Conservation (phyloP, 768 basidiomycete species). For the Suillus cothurnatus region DNA sequence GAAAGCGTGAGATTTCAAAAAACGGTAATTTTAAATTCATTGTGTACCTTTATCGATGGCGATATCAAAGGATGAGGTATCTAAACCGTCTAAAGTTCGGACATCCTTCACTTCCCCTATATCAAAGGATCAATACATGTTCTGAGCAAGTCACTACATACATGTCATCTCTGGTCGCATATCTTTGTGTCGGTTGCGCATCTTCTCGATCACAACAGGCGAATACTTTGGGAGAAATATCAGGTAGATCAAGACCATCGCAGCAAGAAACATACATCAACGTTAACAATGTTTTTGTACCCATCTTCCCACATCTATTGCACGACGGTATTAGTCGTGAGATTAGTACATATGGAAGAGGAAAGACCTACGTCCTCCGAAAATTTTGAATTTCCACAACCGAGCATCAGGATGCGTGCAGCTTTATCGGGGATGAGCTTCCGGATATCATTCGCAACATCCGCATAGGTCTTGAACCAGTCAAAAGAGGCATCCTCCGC, state of each 20-base stretch:
- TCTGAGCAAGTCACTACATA: slow-evolving; percentile 47
- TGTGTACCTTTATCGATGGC: slow-evolving; percentile 77
- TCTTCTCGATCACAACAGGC: slow-evolving; percentile 69
- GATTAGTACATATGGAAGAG: background rate
- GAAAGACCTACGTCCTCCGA: slow-evolving; percentile 65
- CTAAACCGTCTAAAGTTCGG: slow-evolving; percentile 58
- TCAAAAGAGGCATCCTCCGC: slow-evolving; percentile 65
- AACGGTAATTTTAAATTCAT: background rate
- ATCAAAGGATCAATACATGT: background rate
- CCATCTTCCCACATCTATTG: slow-evolving; percentile 85
- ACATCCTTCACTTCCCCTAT: slow-evolving; percentile 88
- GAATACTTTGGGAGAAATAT: slow-evolving; percentile 58
- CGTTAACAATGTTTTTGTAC: slow-evolving; percentile 77
- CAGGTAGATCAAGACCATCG: background rate
- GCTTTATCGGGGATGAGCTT: slow-evolving; percentile 63
- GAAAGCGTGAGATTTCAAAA: background rate
- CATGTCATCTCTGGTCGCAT: slow-evolving; percentile 72
- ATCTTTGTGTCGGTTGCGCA: slow-evolving; percentile 55
- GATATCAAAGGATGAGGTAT: slow-evolving; percentile 66
- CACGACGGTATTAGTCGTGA: slow-evolving; percentile 4
- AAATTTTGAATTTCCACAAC: slow-evolving; percentile 82
- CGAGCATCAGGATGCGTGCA: slow-evolving; percentile 74
- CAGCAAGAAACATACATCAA: slow-evolving; percentile 54
- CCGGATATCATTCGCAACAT: slow-evolving; percentile 63
- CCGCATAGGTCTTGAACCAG: slow-evolving; percentile 85